Base-by-base conservation (phyloP, 176 grass and related monocot species). In the Melocanna baccifera region DNA sequence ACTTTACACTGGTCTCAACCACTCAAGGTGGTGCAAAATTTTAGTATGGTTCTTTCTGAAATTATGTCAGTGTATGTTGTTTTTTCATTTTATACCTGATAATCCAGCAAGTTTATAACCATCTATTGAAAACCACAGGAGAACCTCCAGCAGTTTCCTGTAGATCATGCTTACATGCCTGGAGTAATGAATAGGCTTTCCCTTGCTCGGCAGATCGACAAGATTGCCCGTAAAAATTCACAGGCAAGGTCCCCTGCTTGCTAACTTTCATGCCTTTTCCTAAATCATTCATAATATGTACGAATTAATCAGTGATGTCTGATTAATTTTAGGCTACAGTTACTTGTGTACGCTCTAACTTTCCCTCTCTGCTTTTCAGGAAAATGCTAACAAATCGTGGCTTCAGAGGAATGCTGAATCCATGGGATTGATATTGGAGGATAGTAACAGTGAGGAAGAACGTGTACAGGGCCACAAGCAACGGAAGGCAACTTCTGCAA, bases 381-480 rank as follows among this genome's bases (percentile, higher is more conserved):
- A 94, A 91, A 97, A 80, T 94, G 90, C 71, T 53, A 97, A 86
- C 29, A 94, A 94, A 83, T 92, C 82, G 30, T 97, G 95, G 95
- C 63, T 97, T 86, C 83, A 89, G 40, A 88, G 83, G 63, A 94
- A 92, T 84, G 95, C 95, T 85, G 92, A 97, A 68, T 90, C 88
- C 69, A 86, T 97, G 74, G 95, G 81, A 85, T 53, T 97, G 59
- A 78, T 86, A 59, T 58, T 94, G 82, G 92, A 94, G 6, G 50
- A 73, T 53, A 97, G 88, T 86, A 92, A 87, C 53, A 92, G 88
- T 41, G 95, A 97, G 87, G 90, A 97, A 89, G 92, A 92, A 81
- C 59, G 69, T 67, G 68, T 86, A 50, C 84, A 87, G 37, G 81
- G 77, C 40, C 83, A 81, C 67, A 92, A 91, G 59, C 78, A 92